phyloP scores from a whole-genome alignment of 805 yeast species.

The Brettanomyces naardenensis region DNA sequence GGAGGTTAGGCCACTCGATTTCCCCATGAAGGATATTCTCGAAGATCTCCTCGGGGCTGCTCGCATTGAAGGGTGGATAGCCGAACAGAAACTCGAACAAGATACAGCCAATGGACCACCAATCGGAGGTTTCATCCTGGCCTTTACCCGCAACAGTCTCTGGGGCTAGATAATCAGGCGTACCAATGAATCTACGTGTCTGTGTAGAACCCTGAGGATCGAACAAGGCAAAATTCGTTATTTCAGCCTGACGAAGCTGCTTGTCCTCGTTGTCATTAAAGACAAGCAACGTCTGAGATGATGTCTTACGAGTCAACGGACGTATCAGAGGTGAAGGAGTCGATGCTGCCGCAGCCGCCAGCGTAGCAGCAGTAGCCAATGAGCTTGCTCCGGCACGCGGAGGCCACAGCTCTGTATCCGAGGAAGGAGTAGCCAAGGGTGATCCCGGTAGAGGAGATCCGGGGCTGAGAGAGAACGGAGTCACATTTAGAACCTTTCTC shows the following conservation, averaged over 20 bases:
- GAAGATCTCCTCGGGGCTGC: constrained; percentile 73
- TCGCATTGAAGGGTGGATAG: constrained; percentile 89
- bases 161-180: constrained; percentile 97
- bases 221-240: constrained; percentile 52
- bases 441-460: constrained; percentile 7
- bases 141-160: constrained; percentile 83
- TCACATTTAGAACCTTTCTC: constrained; percentile 11
- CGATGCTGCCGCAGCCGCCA: constrained; percentile 1
- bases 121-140: constrained; percentile 82
- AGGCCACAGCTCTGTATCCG: constrained; percentile 1
- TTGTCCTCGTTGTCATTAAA: constrained; percentile 40
- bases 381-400: not conserved
- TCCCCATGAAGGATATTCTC: constrained; percentile 65
- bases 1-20: constrained; percentile 78
- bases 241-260: constrained; percentile 10
- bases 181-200: constrained; percentile 75
- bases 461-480: constrained; percentile 21
- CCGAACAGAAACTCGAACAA: constrained; percentile 89
- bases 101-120: constrained; percentile 99
- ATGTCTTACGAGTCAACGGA: constrained; percentile 39
- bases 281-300: constrained; percentile 52
- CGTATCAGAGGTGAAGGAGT: constrained; percentile 38
- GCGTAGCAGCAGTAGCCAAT: constrained; percentile 1
- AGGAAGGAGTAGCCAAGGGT: constrained; percentile 15
- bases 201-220: constrained; percentile 50